Conservation (phyloP, 306 rosid genomes). For the Fragaria ananassa region DNA sequence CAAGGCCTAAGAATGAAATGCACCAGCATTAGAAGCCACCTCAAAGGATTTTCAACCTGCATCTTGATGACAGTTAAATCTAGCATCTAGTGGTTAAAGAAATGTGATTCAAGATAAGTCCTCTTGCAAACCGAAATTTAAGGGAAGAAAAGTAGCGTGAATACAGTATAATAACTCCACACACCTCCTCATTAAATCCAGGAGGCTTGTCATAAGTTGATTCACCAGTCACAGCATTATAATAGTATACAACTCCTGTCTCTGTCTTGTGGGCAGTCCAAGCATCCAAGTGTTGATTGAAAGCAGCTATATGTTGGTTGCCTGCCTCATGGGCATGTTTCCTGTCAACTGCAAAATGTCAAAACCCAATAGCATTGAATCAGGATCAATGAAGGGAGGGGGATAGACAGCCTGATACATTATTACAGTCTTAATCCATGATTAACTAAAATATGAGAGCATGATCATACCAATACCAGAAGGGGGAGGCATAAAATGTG, state of each 20-base stretch:
- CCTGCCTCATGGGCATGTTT: constrained; percentile 38
- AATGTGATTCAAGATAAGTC: neutral
- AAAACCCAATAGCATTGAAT: constrained; percentile 15
- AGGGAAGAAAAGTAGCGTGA: neutral
- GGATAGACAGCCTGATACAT: neutral
- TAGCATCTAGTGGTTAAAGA: neutral
- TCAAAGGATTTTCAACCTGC: neutral
- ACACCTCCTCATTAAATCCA: constrained; percentile 88
- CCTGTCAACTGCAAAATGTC: constrained; percentile 48
- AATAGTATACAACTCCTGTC: constrained; percentile 76
- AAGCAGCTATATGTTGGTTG: constrained; percentile 28
- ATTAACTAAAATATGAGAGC: constrained; percentile 11
- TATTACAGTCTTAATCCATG: neutral
- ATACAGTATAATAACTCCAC: constrained; percentile 11
- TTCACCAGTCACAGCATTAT: constrained; percentile 78
- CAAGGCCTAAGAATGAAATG: constrained; percentile 9
- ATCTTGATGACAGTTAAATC: constrained; percentile 1
- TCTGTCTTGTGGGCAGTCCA: constrained; percentile 96
- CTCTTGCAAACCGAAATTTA: neutral
- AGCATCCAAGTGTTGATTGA: constrained; percentile 58
- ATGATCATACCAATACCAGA: constrained; percentile 56
- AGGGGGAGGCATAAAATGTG: constrained; percentile 60
- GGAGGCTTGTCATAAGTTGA: constrained; percentile 86
- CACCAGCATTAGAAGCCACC: neutral
- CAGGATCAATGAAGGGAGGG: constrained; percentile 1